These are phyloP conservation scores for Solanum pimpinellifolium DNA, from an alignment of 257 asterid species.

Conservation along the genomic window DNA sequence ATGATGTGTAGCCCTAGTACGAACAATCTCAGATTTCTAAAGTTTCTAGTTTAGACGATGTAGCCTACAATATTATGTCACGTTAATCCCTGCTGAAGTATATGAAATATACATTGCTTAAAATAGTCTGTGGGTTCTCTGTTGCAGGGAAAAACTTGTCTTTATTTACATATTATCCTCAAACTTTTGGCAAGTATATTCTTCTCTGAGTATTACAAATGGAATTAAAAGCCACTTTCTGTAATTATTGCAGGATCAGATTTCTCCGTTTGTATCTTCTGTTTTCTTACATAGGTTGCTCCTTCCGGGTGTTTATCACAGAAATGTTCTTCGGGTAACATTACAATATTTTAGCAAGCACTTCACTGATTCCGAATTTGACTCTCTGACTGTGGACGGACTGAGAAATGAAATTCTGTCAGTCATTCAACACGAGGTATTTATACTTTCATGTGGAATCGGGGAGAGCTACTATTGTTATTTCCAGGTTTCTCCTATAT, in stretches of 20 bases:
- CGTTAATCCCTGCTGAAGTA: not conserved
- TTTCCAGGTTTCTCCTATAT: not conserved
- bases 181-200: not conserved
- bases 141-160: not conserved
- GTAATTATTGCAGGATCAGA: conserved; percentile 62
- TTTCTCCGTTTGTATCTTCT: conserved; percentile 66
- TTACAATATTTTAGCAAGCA: conserved; percentile 60
- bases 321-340: conserved; percentile 59
- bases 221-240: not conserved
- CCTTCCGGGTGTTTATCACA: conserved; percentile 75
- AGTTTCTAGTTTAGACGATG: not conserved
- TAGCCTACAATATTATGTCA: not conserved
- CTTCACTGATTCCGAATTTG: conserved; percentile 71
- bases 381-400: conserved; percentile 61
- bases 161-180: not conserved
- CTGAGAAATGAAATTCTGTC: conserved; percentile 78
- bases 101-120: not conserved
- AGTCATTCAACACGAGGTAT: conserved; percentile 69
- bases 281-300: conserved; percentile 71
- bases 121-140: not conserved
- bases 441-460: not conserved
- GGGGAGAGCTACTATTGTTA: not conserved
- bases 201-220: not conserved
- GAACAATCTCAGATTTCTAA: not conserved
- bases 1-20: not conserved